Conservation (phyloP, 768 basidiomycete species). For the Mycena pura region DNA sequence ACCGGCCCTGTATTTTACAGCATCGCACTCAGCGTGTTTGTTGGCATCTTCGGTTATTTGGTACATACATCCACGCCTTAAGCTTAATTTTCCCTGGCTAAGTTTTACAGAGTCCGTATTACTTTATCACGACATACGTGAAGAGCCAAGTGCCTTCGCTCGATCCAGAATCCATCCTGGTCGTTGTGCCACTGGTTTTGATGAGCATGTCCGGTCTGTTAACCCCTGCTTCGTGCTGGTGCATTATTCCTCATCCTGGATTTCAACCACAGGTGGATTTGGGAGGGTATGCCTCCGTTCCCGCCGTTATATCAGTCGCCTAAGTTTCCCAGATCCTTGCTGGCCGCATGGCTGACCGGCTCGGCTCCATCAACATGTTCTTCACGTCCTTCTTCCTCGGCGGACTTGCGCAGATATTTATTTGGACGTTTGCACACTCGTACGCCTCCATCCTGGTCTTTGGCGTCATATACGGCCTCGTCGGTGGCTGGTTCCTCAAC, state of each 20-base stretch:
- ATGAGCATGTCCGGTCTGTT: conserved; percentile 33
- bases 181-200: conserved; percentile 28
- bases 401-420: conserved; percentile 42
- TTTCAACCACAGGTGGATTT: conserved; percentile 21
- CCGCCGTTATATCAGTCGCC: background rate
- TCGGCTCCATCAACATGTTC: conserved; percentile 49
- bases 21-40: conserved; percentile 37
- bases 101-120: conserved; percentile 28
- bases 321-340: conserved; percentile 34
- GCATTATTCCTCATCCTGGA: background rate
- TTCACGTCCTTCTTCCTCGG: conserved; percentile 42
- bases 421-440: conserved; percentile 45
- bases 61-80: background rate
- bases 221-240: background rate
- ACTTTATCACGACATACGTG: conserved; percentile 30
- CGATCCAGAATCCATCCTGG: conserved; percentile 27
- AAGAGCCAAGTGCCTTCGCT: conserved; percentile 26
- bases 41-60: conserved; percentile 35
- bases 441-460: conserved; percentile 40
- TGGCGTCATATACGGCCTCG: conserved; percentile 40
- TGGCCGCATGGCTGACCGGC: conserved; percentile 44
- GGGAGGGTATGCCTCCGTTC: conserved; percentile 27
- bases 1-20: conserved; percentile 39
- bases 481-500: conserved; percentile 43
- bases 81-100: background rate